Percentiles rank a stretch among this genome's conserved stretches.
These are phyloP conservation scores for Pelargonium hybrid DNA, from an alignment of 441 rosid species.

Conservation along the genomic window DNA sequence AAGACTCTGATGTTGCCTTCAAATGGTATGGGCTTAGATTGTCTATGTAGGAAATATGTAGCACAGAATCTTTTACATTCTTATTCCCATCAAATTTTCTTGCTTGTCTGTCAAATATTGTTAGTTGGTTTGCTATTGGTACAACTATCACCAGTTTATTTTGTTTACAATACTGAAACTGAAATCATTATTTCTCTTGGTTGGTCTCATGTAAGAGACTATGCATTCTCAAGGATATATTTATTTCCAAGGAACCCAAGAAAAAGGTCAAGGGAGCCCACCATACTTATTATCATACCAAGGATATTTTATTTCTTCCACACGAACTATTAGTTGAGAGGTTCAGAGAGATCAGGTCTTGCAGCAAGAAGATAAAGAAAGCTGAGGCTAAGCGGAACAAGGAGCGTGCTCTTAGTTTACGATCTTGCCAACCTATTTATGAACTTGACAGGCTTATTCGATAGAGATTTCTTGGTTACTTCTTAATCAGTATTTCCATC, in stretches of 20 bases:
- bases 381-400: slow-evolving; percentile 70
- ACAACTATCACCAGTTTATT: neutral
- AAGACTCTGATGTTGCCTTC: no score
- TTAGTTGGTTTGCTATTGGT: neutral
- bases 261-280: slow-evolving; percentile 86
- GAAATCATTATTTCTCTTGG: neutral
- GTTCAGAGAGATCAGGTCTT: slow-evolving; percentile 63
- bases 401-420: slow-evolving; percentile 54
- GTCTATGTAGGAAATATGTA: no score
- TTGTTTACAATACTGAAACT: neutral
- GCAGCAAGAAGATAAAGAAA: slow-evolving; percentile 60
- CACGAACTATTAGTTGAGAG: slow-evolving; percentile 80
- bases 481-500: neutral
- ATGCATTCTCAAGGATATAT: slow-evolving; percentile 72
- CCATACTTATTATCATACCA: slow-evolving; percentile 84
- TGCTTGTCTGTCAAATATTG: neutral
- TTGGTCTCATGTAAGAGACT: slow-evolving; percentile 41
- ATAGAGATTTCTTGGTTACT: slow-evolving; percentile 47
- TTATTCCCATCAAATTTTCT: neutral
- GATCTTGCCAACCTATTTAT: slow-evolving; percentile 57
- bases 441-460: slow-evolving; percentile 55
- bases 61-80: neutral
- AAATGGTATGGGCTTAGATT: no score
- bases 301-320: slow-evolving; percentile 69
- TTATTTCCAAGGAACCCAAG: slow-evolving; percentile 73